Base-by-base conservation (phyloP, 345 rosid genomes). In the Linum usitatissimum region DNA sequence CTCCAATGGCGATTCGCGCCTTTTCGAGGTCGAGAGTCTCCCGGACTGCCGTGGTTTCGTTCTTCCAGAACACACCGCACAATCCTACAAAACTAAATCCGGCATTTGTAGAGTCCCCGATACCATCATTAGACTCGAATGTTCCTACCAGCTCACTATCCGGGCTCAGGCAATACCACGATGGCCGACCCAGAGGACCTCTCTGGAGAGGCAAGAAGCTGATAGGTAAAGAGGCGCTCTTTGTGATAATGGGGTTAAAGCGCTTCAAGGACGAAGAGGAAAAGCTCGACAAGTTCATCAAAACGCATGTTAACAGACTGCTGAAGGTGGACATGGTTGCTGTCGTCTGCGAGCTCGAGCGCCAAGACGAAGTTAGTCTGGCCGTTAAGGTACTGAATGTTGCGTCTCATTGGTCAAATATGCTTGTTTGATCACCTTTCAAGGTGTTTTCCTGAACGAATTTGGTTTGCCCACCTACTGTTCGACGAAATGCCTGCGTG, bases 151-250 rank as follows among this genome's bases (percentile, higher is more conserved):
- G 69, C 34, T 68, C 66, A 45, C 39, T 58, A 19, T 51, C 70
- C 28, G 86, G 79, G 66, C 70, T 67, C 51, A 65, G 74, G 73
- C 85, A 67, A 64, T 85, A 76, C 76, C 98, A 84, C 42, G 98
- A 92, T 53, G 97, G 98, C 56, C 85, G 97, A 72, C 97, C 97
- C 7, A 89, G 97, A 51, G 97, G 97, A 15, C 84, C 95, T 63
- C 93, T 87, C 4, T 89, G 97, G 98, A 85, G 87, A 72, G 93
- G 98, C 39, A 92, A 87, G 84, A 91, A 91, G 62, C 74, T 86
- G 42, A 86, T 88, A 28, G 89, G 98, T 1, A 91, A 86, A 80
- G 98, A 87, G 60, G 88, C 95, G 0, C 80, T 89, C 48, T 89
- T 87, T 59, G 96, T 79, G 34, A 77, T 84, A 63, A 69, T 72